Conservation (phyloP, 192 early-diverging fungal species). For the Backusella luteola region DNA sequence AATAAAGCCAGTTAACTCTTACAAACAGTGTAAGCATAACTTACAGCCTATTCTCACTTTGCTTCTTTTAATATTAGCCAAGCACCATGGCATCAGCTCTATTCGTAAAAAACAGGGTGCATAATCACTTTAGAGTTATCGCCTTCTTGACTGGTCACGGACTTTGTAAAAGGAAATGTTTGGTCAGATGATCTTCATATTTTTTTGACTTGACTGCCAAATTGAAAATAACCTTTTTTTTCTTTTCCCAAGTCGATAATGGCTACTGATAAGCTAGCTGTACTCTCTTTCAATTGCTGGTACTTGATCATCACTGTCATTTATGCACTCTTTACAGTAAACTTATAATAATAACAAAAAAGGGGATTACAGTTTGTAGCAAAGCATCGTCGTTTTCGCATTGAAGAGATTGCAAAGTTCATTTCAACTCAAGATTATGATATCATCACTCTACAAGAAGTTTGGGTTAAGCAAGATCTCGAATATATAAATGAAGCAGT, state of each 20-base stretch:
- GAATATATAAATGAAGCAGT: constrained; percentile 31
- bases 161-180: not conserved
- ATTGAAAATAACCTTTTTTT: not conserved
- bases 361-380: constrained; percentile 49
- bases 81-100: no score
- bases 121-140: no score
- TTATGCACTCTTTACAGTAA: not conserved
- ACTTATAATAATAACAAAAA: not conserved
- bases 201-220: not conserved
- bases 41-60: no score
- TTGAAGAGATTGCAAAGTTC: constrained; percentile 48
- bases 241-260: not conserved
- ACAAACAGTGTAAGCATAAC: no score
- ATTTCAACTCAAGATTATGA: constrained; percentile 32
- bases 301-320: constrained; percentile 4
- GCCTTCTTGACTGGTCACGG: not conserved
- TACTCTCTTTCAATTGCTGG: constrained; percentile 55
- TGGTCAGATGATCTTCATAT: not conserved
- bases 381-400: constrained; percentile 42
- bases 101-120: no score
- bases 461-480: constrained; percentile 43
- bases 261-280: constrained; percentile 25
- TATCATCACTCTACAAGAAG: constrained; percentile 48
- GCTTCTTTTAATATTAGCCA: no score
- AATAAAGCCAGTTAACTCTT: no score